phyloP scores from a whole-genome alignment of 169 alveolate species.

The Hepatocystis sp. region DNA sequence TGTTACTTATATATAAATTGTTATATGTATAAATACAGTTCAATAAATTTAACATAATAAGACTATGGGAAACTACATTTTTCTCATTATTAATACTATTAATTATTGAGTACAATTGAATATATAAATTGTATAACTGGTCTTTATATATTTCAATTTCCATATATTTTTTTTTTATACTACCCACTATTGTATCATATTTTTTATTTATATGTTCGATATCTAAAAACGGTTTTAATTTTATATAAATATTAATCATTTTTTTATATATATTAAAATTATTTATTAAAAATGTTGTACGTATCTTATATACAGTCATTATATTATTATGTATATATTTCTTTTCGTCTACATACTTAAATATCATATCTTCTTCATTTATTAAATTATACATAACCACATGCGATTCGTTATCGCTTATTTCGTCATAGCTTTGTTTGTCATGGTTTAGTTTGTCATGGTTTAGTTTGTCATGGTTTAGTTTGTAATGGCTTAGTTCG shows the following conservation, averaged over 20 bases:
- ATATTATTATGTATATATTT: conserved; percentile 11
- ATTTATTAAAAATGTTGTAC: conserved; percentile 11
- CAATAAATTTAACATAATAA: conserved; percentile 21
- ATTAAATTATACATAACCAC: conserved; percentile 28
- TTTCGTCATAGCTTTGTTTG: no score
- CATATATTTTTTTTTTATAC: conserved; percentile 23
- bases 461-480: no score
- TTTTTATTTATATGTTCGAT: conserved; percentile 23
- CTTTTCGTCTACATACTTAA: conserved; percentile 11
- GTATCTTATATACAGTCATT: conserved; percentile 19
- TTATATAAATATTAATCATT: conserved; percentile 20
- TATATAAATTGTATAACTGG: conserved; percentile 34
- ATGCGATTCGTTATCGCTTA: not conserved
- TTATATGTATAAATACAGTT: conserved; percentile 40
- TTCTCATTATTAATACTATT: conserved; percentile 56
- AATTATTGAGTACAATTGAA: conserved; percentile 40
- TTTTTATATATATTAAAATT: conserved; percentile 52
- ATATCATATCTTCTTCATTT: conserved; percentile 20
- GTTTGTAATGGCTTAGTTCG: no score
- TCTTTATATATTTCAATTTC: conserved; percentile 29
- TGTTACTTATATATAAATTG: conserved; percentile 33
- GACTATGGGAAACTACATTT: conserved; percentile 54
- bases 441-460: no score
- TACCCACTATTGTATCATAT: conserved; percentile 16
- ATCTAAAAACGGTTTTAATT: conserved; percentile 21